Base-by-base conservation (phyloP, 2,329 filamentous ascomycete genomes). In the Lecanosticta acicola region DNA sequence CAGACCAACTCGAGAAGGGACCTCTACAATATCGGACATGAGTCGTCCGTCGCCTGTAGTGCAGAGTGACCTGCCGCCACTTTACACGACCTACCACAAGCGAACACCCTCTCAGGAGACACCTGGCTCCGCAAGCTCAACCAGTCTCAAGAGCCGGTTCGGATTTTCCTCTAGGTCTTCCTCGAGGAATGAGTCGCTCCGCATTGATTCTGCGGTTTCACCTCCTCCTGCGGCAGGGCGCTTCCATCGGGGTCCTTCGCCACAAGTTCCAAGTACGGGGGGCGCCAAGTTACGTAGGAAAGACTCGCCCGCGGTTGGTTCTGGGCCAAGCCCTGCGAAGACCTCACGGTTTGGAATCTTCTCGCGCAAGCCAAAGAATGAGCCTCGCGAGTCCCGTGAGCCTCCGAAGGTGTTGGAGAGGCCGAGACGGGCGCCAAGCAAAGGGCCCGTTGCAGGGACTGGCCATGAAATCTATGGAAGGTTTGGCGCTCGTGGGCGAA, bases 391-490 rank as follows among this genome's bases (percentile, higher is more conserved):
- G 11, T 29, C 5, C 11, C n/a, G n/a, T n/a, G n/a, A n/a, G n/a
- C 63, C 77, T 3, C 74, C 80, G 34, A 62, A 66, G n/a, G 49
- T 67, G 9, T 49, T 64, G 0, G 76, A 81, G n/a, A 80, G 77
- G 61, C 73, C 76, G 32, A 80, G 83, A 7, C 81, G 76, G 52
- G 61, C 71, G 5, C 50, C 71, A 18, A 78, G 85, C 20, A 91
- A 88, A 66, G 90, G 91, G 0, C 91, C 91, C 17, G 80, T 78
- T 13, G 91, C 91, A 33, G 91, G 91, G n/a, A 97, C 91, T 32
- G 91, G 91, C 0, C 89, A 97, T 59, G 91, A 97, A 69, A 85
- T 85, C 1, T 90, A 91, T 59, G 84, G 84, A 0, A 78, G 77
- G 45, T 72, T 87, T 45, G 80, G 81, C 2, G 70, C 75, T 21